Percentiles rank a stretch among this genome's conserved stretches.
Conservation (phyloP, 345 rosid species). For the Theobroma cacao region DNA sequence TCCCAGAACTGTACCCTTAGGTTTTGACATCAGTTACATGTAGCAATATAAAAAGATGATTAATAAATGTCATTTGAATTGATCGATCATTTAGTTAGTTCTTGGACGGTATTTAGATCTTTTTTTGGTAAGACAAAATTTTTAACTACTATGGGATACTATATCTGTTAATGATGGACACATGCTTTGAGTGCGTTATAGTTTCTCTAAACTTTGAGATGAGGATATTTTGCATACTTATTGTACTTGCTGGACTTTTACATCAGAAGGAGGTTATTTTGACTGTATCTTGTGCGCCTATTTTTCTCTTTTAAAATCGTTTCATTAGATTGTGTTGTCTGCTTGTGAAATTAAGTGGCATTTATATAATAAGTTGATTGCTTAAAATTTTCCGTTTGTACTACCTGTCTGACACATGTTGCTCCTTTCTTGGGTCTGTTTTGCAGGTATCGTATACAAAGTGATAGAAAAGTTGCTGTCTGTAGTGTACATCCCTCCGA, state of each 20-base stretch:
- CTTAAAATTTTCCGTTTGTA: not conserved
- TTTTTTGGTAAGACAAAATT: not conserved
- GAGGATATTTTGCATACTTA: not conserved
- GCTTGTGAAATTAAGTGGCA: constrained; percentile 8
- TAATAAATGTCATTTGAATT: not conserved
- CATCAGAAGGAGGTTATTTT: not conserved
- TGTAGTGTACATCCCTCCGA: constrained; percentile 95
- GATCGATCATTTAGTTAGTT: not conserved
- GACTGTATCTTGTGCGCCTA: not conserved
- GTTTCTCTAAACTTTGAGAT: not conserved
- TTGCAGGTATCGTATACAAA: constrained; percentile 89
- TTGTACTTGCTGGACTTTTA: not conserved
- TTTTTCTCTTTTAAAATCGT: not conserved
- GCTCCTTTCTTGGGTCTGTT: constrained; percentile 15
- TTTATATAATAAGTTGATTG: not conserved
- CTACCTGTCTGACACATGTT: not conserved
- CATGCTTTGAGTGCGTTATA: not conserved
- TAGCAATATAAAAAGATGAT: not conserved
- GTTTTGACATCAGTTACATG: not conserved
- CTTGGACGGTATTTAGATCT: not conserved
- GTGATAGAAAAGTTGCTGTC: constrained; percentile 80
- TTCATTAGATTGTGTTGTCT: not conserved
- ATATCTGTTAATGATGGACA: not conserved
- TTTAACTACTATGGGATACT: not conserved
- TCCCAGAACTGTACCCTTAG: not conserved